A percentile compares a stretch with the other conserved stretches of the same genome.
These are phyloP conservation scores for Solanum hybrid DNA, from an alignment of 305 asterid species.

Conservation along the genomic window DNA sequence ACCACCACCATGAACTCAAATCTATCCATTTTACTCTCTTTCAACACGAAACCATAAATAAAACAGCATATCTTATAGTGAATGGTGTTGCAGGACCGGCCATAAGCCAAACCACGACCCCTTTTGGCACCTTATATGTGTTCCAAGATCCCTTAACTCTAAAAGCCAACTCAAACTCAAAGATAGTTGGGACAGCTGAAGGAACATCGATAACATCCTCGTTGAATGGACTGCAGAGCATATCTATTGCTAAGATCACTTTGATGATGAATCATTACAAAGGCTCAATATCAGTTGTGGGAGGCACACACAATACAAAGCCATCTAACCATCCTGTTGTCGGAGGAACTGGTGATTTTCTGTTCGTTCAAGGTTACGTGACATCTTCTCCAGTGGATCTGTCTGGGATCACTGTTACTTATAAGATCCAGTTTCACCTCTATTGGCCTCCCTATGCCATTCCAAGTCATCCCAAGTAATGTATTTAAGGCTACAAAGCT, in stretches of 20 bases:
- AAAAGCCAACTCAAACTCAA: not conserved
- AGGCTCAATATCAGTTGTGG: conserved; percentile 14
- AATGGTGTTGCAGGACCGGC: conserved; percentile 15
- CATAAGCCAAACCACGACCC: conserved; percentile 13
- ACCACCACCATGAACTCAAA: conserved; percentile 8
- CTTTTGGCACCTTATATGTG: conserved; percentile 16
- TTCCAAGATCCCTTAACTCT: conserved; percentile 20
- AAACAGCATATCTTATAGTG: conserved; percentile 12
- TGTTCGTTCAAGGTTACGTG: conserved; percentile 17
- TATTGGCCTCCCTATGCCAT: conserved; percentile 19
- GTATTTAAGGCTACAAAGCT: not conserved
- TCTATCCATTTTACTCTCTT: conserved; percentile 15
- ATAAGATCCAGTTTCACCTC: conserved; percentile 14
- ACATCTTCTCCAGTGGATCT: conserved; percentile 19
- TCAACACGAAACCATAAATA: conserved; percentile 21
- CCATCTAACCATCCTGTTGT: conserved; percentile 15
- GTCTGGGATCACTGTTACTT: conserved; percentile 10
- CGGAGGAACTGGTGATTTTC: conserved; percentile 20
- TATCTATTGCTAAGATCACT: conserved; percentile 14
- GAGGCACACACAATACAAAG: conserved; percentile 16
- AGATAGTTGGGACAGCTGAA: conserved; percentile 12
- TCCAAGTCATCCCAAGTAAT: not conserved
- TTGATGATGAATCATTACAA: conserved; percentile 12
- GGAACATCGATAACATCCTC: conserved; percentile 17
- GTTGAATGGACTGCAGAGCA: conserved; percentile 15